phyloP scores from a whole-genome alignment of 1,139 yeast genomes.

The Lodderomyces metapsilosis region DNA sequence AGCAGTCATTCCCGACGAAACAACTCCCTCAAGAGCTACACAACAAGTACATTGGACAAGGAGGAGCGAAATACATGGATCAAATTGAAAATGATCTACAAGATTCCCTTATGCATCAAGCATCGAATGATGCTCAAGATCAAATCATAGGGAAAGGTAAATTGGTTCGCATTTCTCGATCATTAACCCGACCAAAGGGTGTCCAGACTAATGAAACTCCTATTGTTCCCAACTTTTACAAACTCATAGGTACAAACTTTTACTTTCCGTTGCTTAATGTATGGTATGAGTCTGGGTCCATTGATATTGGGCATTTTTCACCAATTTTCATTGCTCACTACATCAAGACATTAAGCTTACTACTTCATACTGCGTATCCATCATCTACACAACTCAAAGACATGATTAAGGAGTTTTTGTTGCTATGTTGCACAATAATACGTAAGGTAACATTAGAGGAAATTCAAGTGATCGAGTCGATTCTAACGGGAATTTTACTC shows the following conservation, averaged over 20 bases:
- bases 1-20: slow-evolving; percentile 37
- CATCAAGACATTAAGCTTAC: slow-evolving; percentile 54
- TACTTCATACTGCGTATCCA: slow-evolving; percentile 60
- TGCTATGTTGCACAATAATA: slow-evolving; percentile 31
- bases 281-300: slow-evolving; percentile 47
- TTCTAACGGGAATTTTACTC: slow-evolving; percentile 47
- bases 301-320: slow-evolving; percentile 55
- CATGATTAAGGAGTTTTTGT: slow-evolving; percentile 56
- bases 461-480: slow-evolving; percentile 42
- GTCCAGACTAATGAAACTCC: slow-evolving; percentile 11
- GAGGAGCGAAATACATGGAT: slow-evolving; percentile 9
- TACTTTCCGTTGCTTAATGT: slow-evolving; percentile 57
- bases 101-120: slow-evolving; percentile 33
- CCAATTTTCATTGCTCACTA: slow-evolving; percentile 57
- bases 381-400: slow-evolving; percentile 48
- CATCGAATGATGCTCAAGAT: slow-evolving; percentile 42
- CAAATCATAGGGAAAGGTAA: slow-evolving; percentile 42
- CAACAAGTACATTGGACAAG: slow-evolving; percentile 24
- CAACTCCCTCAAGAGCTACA: slow-evolving; percentile 50
- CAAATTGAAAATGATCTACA: slow-evolving; percentile 21
- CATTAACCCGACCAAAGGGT: slow-evolving; percentile 7
- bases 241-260: slow-evolving; percentile 44
- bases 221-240: slow-evolving; percentile 37
- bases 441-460: slow-evolving; percentile 25
- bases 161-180: slow-evolving; percentile 47